Conservation (phyloP, 2,329 filamentous ascomycete genomes). For the Chrysoporthe austroafricana region DNA sequence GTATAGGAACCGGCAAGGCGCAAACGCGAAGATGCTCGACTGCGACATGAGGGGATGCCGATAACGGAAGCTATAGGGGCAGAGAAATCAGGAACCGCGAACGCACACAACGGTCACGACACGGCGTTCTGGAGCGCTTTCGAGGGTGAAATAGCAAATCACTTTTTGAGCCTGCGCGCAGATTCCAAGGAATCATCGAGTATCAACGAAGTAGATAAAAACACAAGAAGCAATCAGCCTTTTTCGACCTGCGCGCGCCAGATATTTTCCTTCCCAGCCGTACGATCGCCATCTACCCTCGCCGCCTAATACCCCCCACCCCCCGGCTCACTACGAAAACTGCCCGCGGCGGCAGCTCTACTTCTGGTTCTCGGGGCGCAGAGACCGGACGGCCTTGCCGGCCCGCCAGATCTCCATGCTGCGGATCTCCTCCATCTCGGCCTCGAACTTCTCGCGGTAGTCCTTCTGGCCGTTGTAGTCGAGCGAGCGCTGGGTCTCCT, state of each 20-base stretch:
- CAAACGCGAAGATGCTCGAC: not conserved
- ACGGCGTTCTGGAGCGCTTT: not conserved
- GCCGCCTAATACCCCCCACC: not conserved
- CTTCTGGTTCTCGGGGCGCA: constrained; percentile 87
- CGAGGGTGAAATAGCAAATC: not conserved
- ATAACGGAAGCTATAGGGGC: constrained; percentile 24
- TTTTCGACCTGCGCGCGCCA: constrained; percentile 10
- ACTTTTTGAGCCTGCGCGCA: constrained; percentile 17
- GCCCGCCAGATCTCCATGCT: constrained; percentile 98
- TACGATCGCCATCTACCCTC: constrained; percentile 18
- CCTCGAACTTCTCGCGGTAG: constrained; percentile 96
- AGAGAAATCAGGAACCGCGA: not conserved
- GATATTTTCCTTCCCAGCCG: constrained; percentile 24
- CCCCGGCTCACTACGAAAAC: not conserved
- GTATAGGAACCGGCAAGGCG: not conserved
- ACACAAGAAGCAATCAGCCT: constrained; percentile 18
- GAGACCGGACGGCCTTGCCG: constrained; percentile 91
- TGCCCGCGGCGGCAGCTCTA: constrained; percentile 46
- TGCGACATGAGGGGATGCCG: constrained; percentile 15
- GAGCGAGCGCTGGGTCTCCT: constrained; percentile 93
- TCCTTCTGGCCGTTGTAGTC: constrained; percentile 96
- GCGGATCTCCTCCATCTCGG: constrained; percentile 98
- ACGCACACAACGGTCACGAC: not conserved
- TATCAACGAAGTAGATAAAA: constrained; percentile 24
- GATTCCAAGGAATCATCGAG: constrained; percentile 18